Base-by-base conservation (phyloP, 192 early-diverging fungal genomes). In the Coemansia sp. region DNA sequence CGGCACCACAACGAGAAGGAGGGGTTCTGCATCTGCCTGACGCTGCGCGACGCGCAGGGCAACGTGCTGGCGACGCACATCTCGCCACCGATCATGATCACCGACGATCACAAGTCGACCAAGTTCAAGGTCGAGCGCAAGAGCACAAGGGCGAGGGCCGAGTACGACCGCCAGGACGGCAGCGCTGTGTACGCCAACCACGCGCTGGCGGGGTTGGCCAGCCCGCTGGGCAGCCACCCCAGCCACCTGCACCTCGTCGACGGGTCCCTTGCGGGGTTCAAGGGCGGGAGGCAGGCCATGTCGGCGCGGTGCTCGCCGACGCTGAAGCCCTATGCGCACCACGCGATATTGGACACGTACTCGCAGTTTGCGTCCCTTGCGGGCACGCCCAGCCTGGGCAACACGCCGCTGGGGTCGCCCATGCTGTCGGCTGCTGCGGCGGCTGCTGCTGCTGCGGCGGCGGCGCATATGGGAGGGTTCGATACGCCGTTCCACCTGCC, bases 81-180 rank as follows among this genome's bases (percentile, higher is more conserved):
- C 41, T 94, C 94, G 21, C 90, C 94, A 6, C 93, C 96, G 9
- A 96, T 98, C 59, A 90, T 97, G 89, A 96, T 98, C 74, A 98
- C 96, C 6, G 96, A 98, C 68, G 96, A 98, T 81, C 96, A 98
- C 87, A 98, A 98, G 79, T 93, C 92, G 13, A 87, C 91, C 24
- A 93, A 93, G 70, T 69, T 81, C 41, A 89, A 88, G 69, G 75
- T 71, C 8, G 77, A 81, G 59, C 70, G 81, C 33, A 84, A 68
- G 48, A 86, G 82, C 53, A 75, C 70, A 31, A 79, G 86, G 29
- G 66, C 74, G 31, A 80, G 82, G 73, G 72, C 78, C 72, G 87
- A 88, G 59, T 78, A 85, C 48, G 87, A 86, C 29, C 72, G 74
- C 7, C 68, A 69, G 53, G 72, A 70, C 8, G 77, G 73, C 64